Conservation (phyloP, 352 stramenopile species). For the Thalassiosira exigua region DNA sequence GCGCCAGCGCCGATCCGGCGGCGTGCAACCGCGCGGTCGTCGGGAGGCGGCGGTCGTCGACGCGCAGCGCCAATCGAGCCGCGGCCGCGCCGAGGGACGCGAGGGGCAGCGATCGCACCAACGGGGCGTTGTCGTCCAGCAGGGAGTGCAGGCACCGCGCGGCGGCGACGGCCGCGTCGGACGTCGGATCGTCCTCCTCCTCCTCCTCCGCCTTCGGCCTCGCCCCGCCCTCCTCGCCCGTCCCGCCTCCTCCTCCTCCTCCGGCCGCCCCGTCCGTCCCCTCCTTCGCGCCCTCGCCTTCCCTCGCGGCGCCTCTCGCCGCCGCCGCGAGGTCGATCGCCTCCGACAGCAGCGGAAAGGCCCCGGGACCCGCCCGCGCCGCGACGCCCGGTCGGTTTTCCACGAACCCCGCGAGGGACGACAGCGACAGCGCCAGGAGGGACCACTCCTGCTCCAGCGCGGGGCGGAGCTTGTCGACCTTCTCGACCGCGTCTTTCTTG, state of each 20-base stretch:
- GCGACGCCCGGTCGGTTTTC: conserved; percentile 63
- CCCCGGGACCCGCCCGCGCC: conserved; percentile 20
- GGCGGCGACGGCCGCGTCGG: conserved; percentile 52
- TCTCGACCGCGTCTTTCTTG: conserved; percentile 15
- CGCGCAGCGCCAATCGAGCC: conserved; percentile 12
- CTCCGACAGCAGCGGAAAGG: conserved; percentile 13
- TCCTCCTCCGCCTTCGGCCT: too few species aligned
- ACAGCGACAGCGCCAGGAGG: conserved; percentile 57
- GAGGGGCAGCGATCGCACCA: conserved; percentile 37
- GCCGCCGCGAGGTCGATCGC: conserved; percentile 8
- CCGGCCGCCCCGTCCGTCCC: too few species aligned
- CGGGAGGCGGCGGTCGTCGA: conserved; percentile 18
- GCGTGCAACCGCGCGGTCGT: conserved; percentile 46
- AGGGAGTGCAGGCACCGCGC: conserved; percentile 66
- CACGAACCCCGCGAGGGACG: conserved; percentile 61
- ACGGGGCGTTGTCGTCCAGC: conserved; percentile 68
- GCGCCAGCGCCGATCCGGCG: conserved; percentile 43
- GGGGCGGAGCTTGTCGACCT: conserved; percentile 13
- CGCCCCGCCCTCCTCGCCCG: too few species aligned
- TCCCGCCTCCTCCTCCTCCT: neutral
- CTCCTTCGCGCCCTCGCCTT: neutral
- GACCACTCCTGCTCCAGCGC: conserved; percentile 44
- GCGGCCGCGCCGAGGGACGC: conserved; percentile 3
- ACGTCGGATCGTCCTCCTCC: conserved; percentile 16
- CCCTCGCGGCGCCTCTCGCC: neutral